Evolutionary conservation across 2,329 filamentous ascomycete species (phyloP).

Genomic region (Drechslerella coelobrocha): DNA sequence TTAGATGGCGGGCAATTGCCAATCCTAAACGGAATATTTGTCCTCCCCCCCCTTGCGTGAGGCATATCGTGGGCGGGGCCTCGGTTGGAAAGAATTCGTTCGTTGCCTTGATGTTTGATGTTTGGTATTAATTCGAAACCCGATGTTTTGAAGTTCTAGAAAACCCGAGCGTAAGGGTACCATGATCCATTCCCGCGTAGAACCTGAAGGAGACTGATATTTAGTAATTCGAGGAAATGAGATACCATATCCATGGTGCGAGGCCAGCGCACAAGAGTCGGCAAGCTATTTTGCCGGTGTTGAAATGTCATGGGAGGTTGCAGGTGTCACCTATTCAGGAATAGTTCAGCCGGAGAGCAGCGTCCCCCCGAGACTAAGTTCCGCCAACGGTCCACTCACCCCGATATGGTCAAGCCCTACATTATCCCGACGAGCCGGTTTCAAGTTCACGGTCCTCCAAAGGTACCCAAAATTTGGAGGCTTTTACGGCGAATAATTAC

Average conservation of each 20-base stretch:
- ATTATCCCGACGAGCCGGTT: conserved; percentile 50
- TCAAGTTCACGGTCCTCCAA: conserved; percentile 43
- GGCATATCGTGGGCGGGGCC: no score
- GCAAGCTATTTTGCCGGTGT: conserved; percentile 34
- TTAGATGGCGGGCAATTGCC: neutral
- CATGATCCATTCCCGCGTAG: no score
- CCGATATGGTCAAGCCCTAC: conserved; percentile 38
- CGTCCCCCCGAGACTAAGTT: no score
- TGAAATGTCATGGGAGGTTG: conserved; percentile 37
- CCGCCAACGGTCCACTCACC: conserved; percentile 24
- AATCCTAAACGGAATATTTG: no score
- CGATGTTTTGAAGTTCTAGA: no score
- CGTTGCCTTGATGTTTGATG: no score
- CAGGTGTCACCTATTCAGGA: conserved; percentile 37
- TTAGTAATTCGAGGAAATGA: no score
- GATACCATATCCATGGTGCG: neutral
- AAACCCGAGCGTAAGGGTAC: no score
- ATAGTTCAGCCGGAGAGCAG: conserved; percentile 16
- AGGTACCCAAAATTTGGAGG: conserved; percentile 25
- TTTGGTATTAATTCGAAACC: no score
- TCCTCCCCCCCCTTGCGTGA: no score
- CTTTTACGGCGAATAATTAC: conserved; percentile 1
- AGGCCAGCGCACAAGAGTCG: neutral
- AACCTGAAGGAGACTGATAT: no score
- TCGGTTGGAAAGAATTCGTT: no score